Percentiles rank a stretch among this genome's conserved stretches.
phyloP scores from a whole-genome alignment of 2,329 filamentous ascomycete species.

The Aureobasidium vineae region DNA sequence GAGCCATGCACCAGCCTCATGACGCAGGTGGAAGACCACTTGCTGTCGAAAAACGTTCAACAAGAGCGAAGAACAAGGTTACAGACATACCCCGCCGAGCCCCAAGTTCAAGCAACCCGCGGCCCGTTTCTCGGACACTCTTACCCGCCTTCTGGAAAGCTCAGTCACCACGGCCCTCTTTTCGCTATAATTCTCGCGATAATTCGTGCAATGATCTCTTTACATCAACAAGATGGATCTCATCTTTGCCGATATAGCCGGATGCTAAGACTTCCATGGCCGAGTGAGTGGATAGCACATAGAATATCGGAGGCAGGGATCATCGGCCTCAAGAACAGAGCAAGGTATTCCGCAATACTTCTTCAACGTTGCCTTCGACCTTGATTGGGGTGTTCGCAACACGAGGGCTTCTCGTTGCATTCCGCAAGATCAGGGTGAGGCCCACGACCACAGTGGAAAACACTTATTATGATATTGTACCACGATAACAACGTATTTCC shows the following conservation, averaged over 20 bases:
- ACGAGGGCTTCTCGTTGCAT: too few species aligned
- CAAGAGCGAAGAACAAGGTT: not conserved
- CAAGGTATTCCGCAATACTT: too few species aligned
- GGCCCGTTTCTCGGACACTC: constrained; percentile 4
- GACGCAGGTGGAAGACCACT: not conserved
- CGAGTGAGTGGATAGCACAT: too few species aligned
- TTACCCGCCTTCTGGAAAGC: constrained; percentile 3
- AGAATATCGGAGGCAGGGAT: too few species aligned
- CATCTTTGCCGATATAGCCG: not conserved
- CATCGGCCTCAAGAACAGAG: too few species aligned
- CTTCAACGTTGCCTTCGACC: not conserved
- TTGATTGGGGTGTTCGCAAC: too few species aligned
- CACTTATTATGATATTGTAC: not conserved
- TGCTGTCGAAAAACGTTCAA: not conserved
- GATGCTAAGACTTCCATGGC: not conserved
- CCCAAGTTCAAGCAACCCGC: not conserved
- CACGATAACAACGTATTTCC: not conserved
- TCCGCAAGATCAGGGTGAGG: not conserved
- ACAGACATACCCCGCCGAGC: not conserved
- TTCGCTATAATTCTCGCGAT: not conserved
- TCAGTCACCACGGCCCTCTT: not conserved
- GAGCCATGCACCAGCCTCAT: not conserved
- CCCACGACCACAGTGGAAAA: not conserved
- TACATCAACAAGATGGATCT: not conserved
- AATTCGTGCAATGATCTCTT: not conserved